Conservation (phyloP, 75 land plant species). For the Pinus taeda region DNA sequence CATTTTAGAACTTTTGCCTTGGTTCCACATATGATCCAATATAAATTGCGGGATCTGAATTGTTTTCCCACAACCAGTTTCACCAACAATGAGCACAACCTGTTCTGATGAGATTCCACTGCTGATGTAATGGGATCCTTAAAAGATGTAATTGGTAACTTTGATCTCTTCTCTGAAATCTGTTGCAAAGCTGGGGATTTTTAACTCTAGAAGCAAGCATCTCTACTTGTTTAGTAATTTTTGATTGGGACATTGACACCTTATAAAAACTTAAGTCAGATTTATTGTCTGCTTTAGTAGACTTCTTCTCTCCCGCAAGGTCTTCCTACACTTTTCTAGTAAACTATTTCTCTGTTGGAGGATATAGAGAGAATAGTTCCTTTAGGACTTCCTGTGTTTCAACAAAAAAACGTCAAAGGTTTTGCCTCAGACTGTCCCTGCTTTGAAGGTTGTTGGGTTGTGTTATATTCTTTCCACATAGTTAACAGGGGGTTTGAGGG, state of each 20-base stretch:
- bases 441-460: neutral
- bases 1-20: slow-evolving; percentile 75
- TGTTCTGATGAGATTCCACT: slow-evolving; percentile 58
- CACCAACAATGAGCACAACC: slow-evolving; percentile 95
- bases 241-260: slow-evolving; percentile 38
- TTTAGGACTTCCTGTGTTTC: slow-evolving; percentile 45
- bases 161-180: slow-evolving; percentile 68
- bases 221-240: slow-evolving; percentile 56
- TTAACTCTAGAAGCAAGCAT: slow-evolving; percentile 41
- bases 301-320: slow-evolving; percentile 15
- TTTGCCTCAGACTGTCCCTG: slow-evolving; percentile 25
- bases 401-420: slow-evolving; percentile 57
- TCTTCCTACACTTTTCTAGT: slow-evolving; percentile 9
- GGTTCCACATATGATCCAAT: slow-evolving; percentile 82
- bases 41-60: slow-evolving; percentile 99
- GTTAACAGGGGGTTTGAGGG: too few species aligned
- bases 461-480: too few species aligned
- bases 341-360: slow-evolving; percentile 67
- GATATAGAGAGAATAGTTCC: slow-evolving; percentile 68
- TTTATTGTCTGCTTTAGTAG: slow-evolving; percentile 12
- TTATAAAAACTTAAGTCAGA: slow-evolving; percentile 37
- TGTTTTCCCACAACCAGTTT: slow-evolving; percentile 98
- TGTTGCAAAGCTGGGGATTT: slow-evolving; percentile 47
- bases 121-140: slow-evolving; percentile 72
- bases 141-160: slow-evolving; percentile 82